Evolutionary conservation across 2,329 filamentous ascomycete genomes (phyloP), one percentile per base, ranked within the genome.

Genomic region (Calycina herbarum): DNA sequence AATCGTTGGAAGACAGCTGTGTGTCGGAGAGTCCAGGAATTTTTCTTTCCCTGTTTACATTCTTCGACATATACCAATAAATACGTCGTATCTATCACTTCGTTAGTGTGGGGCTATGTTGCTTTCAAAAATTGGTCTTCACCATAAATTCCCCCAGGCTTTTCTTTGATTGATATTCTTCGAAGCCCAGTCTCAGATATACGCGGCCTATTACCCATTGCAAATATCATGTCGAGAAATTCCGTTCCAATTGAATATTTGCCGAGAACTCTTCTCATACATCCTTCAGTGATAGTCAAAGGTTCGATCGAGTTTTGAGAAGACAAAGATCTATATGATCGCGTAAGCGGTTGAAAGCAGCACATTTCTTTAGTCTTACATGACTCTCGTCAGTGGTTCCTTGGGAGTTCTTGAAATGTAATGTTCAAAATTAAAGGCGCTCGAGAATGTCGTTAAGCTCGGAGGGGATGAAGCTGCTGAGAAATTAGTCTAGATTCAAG

Each of bases 1-100:
- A 70, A 72, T 56, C 69, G 73, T 20, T 78, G 76, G 58, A 75
- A 77, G 20, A 78, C 65, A 1, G 75, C 76, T 1, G 70, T 75
- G 64, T 77, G 76, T 4, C 76, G 73, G 27, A 75, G 71, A 0
- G 72, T 66, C 74, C 75, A 77, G 15, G 68, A 67, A 4, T 57
- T 64, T 2, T 59, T 31, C 54, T 74, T 74, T 58, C 71, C 66
- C 57, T 74, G 73, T 0, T 38, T 38, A 38, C 35, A 38, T 38
- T 38, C 35, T 38, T 38, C 35, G 35, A 38, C 35, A 73, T 73
- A 54, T 77, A 77, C 56, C 71, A 73, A 8, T 76, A 61, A 11
- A 70, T 72, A 63, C 77, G 76, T 15, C 68, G 69, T 20, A 74
- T 65, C 73, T 76, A 74, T 64, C 51, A 15, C 17, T 29, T 17